These are phyloP conservation scores for Petrea volubilis DNA, from an alignment of 257 asterid genomes.

Conservation along the genomic window DNA sequence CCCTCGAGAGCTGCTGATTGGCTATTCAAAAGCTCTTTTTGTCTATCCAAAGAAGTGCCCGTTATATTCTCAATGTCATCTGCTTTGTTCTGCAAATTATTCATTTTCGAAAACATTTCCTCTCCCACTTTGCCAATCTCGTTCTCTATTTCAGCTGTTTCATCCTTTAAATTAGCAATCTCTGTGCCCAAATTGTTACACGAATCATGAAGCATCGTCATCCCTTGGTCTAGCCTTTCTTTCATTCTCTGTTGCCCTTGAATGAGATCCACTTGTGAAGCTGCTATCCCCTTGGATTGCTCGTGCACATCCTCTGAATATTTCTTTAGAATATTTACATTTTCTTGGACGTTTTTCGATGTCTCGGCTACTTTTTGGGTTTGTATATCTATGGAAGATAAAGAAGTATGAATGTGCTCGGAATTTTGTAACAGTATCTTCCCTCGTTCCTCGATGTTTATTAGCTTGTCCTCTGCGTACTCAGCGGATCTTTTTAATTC, in stretches of 20 bases:
- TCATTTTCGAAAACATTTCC: constrained; percentile 65
- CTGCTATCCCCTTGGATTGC: constrained; percentile 67
- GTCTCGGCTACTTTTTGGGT: constrained; percentile 56
- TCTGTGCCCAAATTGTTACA: constrained; percentile 54
- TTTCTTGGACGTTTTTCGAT: constrained; percentile 53
- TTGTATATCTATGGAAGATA: constrained; percentile 46
- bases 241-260: constrained; percentile 66
- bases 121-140: constrained; percentile 72
- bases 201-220: constrained; percentile 50
- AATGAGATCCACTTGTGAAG: constrained; percentile 59
- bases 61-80: constrained; percentile 66
- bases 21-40: constrained; percentile 63
- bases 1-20: constrained; percentile 70
- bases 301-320: constrained; percentile 55
- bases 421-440: constrained; percentile 45
- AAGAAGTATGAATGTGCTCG: constrained; percentile 49
- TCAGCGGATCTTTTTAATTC: constrained; percentile 65
- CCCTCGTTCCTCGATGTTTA: constrained; percentile 52
- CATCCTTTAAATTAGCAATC: constrained; percentile 47
- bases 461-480: constrained; percentile 58
- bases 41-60: constrained; percentile 68
- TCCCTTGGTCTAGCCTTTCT: constrained; percentile 60
- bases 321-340: constrained; percentile 50
- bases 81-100: constrained; percentile 54
- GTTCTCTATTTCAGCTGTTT: constrained; percentile 66